Conservation (phyloP, 2,329 filamentous ascomycete species). For the Neonectria hederae region DNA sequence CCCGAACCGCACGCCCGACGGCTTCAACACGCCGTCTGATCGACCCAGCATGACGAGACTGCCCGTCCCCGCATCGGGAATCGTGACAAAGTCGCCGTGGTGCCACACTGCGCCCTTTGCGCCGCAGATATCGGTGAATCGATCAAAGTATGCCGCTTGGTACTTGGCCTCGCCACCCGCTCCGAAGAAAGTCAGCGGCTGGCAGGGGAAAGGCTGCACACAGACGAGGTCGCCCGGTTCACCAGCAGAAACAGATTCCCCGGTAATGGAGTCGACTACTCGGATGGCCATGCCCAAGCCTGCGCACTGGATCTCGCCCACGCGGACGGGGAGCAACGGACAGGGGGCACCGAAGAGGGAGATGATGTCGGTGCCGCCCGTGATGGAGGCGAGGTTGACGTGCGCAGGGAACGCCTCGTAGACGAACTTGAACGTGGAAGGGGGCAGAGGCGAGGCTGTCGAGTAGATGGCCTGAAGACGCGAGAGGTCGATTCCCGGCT, state of each 20-base stretch:
- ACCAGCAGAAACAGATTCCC: constrained; percentile 64
- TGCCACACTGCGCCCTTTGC: constrained; percentile 74
- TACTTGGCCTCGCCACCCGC: constrained; percentile 74
- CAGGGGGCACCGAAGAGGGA: constrained; percentile 91
- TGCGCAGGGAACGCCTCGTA: constrained; percentile 81
- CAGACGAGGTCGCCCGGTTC: constrained; percentile 91
- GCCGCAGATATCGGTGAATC: constrained; percentile 66
- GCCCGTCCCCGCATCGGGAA: constrained; percentile 72
- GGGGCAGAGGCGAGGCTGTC: constrained; percentile 90
- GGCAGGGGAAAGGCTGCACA: constrained; percentile 84
- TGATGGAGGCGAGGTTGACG: constrained; percentile 93
- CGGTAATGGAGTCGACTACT: constrained; percentile 67
- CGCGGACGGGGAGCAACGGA: constrained; percentile 75
- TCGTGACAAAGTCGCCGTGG: constrained; percentile 88
- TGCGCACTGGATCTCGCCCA: constrained; percentile 80
- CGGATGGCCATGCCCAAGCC: constrained; percentile 82
- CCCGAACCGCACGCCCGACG: constrained; percentile 89
- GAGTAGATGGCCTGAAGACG: constrained; percentile 88
- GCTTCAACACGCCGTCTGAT: constrained; percentile 93
- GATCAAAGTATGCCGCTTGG: constrained; percentile 84
- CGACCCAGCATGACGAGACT: constrained; percentile 91
- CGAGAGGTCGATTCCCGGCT: constrained; percentile 65
- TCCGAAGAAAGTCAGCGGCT: constrained; percentile 91
- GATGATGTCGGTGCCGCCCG: constrained; percentile 95
- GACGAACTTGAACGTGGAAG: constrained; percentile 91